A percentile compares a stretch with the other conserved stretches of the same genome.
These are phyloP conservation scores for Shiraia bambusicola DNA, from an alignment of 2,329 filamentous ascomycete genomes.

Conservation along the genomic window DNA sequence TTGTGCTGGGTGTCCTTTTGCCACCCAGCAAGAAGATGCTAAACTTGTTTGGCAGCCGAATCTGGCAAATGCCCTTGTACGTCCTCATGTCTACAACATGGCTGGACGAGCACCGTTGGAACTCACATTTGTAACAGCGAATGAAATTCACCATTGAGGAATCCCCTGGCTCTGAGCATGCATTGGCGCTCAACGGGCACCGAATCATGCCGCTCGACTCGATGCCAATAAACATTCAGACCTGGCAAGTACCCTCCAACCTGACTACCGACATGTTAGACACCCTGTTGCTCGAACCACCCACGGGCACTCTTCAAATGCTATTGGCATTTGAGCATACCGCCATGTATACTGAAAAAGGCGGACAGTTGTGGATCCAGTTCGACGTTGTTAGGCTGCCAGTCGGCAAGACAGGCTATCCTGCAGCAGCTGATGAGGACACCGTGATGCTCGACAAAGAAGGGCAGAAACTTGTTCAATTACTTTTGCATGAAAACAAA, in stretches of 20 bases:
- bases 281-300: conserved; percentile 9
- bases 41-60: conserved; percentile 17
- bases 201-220: conserved; percentile 23
- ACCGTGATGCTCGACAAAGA: conserved; percentile 9
- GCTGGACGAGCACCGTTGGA: background rate
- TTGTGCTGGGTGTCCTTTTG: conserved; percentile 31
- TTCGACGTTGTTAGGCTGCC: conserved; percentile 29
- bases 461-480: conserved; percentile 29
- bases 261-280: conserved; percentile 11
- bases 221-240: conserved; percentile 23
- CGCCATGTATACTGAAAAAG: conserved; percentile 16
- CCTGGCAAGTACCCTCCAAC: conserved; percentile 25
- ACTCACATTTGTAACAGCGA: conserved; percentile 15
- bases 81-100: background rate
- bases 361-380: conserved; percentile 24
- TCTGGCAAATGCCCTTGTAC: conserved; percentile 28
- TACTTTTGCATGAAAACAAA: conserved; percentile 18
- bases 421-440: background rate
- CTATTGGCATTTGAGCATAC: conserved; percentile 31
- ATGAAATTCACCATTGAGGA: conserved; percentile 26
- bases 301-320: conserved; percentile 8
- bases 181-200: conserved; percentile 26
- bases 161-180: conserved; percentile 7
- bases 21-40: conserved; percentile 7
- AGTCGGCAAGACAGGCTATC: conserved; percentile 1